Evolutionary conservation across 2,329 filamentous ascomycete genomes (phyloP).

Genomic region (Colletotrichum abscissum): DNA sequence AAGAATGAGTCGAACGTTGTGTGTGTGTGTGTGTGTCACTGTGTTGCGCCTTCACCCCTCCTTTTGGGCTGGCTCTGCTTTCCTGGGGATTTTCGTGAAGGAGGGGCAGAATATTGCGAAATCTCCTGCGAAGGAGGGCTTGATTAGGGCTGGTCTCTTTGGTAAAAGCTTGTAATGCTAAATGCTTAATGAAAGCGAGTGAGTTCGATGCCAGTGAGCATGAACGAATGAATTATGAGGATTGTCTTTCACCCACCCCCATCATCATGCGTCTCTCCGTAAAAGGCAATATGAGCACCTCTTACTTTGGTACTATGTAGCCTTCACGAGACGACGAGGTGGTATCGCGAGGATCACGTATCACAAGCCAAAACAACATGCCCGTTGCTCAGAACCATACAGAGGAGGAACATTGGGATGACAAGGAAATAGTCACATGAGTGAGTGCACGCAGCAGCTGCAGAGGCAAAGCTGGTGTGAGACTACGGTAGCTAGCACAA

Average conservation of each 20-base stretch:
- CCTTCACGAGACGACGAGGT: slow-evolving; percentile 8
- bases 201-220: background rate
- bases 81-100: background rate
- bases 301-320: background rate
- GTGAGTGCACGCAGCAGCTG: background rate
- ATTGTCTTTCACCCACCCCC: background rate
- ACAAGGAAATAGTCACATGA: slow-evolving; percentile 1
- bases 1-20: background rate
- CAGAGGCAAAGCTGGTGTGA: background rate
- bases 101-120: background rate
- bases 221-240: background rate
- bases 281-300: background rate
- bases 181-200: background rate
- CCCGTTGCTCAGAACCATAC: background rate
- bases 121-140: background rate
- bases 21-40: background rate
- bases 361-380: slow-evolving; percentile 3
- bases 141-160: background rate
- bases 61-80: background rate
- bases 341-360: background rate
- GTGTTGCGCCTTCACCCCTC: background rate
- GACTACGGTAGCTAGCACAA: background rate
- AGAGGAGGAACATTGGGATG: background rate
- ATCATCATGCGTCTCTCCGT: slow-evolving; percentile 4
- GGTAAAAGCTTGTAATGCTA: background rate